A percentile compares a stretch with the other conserved stretches of the same genome.
Evolutionary conservation across 495 filamentous ascomycete genomes (phyloP).

Genomic region (Neurospora africana): DNA sequence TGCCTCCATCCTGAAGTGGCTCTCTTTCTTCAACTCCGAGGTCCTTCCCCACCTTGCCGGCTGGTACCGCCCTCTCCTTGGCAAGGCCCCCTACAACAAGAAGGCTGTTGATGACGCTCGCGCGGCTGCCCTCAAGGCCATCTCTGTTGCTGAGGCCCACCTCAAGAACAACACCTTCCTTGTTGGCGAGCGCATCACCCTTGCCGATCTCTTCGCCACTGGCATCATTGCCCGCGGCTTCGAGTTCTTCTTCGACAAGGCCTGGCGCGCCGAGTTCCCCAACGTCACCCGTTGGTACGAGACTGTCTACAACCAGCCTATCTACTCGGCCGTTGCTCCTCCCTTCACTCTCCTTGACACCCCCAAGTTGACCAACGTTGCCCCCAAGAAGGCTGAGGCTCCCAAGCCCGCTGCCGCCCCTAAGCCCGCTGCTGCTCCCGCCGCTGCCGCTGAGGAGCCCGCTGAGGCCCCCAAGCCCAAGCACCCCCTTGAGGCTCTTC

Average conservation of each 20-base stretch:
- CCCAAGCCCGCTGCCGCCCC: conserved; percentile 47
- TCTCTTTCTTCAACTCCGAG: conserved; percentile 87
- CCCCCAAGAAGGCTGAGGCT: conserved; percentile 75
- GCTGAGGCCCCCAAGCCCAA: conserved; percentile 77
- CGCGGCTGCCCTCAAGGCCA: conserved; percentile 54
- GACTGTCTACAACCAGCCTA: conserved; percentile 82
- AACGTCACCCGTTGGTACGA: conserved; percentile 88
- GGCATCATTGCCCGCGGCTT: conserved; percentile 73
- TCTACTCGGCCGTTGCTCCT: conserved; percentile 69
- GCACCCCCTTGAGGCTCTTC: conserved; percentile 86
- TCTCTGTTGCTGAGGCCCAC: conserved; percentile 71
- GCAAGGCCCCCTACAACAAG: conserved; percentile 88
- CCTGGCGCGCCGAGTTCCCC: conserved; percentile 69
- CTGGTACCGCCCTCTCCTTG: conserved; percentile 86
- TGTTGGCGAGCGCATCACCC: conserved; percentile 91
- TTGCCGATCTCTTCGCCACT: conserved; percentile 82
- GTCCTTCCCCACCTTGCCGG: conserved; percentile 60
- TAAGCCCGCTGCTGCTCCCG: conserved; percentile 48
- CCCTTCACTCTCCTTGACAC: conserved; percentile 71
- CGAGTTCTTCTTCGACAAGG: conserved; percentile 80
- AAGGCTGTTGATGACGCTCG: conserved; percentile 75
- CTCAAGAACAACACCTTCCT: conserved; percentile 92
- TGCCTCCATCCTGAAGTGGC: conserved; percentile 93
- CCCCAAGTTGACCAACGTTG: conserved; percentile 66
- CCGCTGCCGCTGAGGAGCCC: conserved; percentile 60